Conservation (phyloP, 306 rosid species). For the Cicer judaicum region DNA sequence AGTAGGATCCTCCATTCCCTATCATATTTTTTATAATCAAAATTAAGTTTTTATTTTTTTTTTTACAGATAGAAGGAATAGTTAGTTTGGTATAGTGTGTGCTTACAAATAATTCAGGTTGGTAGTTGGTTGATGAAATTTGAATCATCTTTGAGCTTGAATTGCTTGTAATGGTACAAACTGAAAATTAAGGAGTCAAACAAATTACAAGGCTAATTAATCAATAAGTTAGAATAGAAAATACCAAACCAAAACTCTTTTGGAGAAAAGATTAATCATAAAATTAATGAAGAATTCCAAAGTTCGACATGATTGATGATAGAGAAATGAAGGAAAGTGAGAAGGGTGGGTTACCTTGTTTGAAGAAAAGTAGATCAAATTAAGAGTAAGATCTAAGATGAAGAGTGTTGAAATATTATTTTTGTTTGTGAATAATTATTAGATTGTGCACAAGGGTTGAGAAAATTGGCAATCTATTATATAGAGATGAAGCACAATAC, state of each 20-base stretch:
- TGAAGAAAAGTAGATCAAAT: neutral
- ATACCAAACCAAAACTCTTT: neutral
- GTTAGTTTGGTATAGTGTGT: neutral
- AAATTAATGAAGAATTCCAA: neutral
- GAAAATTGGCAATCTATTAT: neutral
- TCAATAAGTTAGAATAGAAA: too few species aligned
- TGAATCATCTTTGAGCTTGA: conserved; percentile 35
- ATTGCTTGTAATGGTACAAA: neutral
- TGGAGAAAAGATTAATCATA: neutral
- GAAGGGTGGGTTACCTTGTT: conserved; percentile 33
- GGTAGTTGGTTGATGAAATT: conserved; percentile 38
- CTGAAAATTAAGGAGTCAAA: conserved; percentile 32
- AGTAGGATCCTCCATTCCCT: conserved; percentile 46
- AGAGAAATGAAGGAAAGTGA: neutral
- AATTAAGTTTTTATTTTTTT: too few species aligned
- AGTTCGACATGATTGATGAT: neutral
- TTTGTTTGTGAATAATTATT: neutral
- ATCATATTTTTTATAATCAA: too few species aligned
- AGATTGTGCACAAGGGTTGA: neutral
- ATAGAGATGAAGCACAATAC: conserved; percentile 13
- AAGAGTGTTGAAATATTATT: conserved; percentile 6
- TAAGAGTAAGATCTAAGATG: neutral
- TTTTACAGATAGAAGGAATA: too few species aligned
- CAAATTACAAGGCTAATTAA: neutral
- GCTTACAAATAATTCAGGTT: conserved; percentile 47